Conservation (phyloP, 176 grass and related monocot species). For the Guadua angustifolia region DNA sequence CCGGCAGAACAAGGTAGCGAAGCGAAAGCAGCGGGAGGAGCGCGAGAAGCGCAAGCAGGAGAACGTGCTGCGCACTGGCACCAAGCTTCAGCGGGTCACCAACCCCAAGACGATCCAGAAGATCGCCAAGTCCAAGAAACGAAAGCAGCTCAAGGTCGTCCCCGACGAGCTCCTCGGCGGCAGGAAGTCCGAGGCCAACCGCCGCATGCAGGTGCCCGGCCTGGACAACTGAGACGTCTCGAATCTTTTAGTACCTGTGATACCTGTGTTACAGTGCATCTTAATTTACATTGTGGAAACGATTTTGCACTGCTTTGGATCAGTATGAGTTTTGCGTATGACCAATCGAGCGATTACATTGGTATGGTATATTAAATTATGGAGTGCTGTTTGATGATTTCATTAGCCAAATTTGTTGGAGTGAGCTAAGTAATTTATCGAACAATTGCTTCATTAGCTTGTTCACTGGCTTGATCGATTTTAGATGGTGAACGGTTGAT, state of each 20-base stretch:
- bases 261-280: neutral
- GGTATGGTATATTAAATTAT: neutral
- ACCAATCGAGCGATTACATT: slow-evolving; percentile 5
- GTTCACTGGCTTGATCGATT: neutral
- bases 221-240: slow-evolving; percentile 40
- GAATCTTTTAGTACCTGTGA: slow-evolving; percentile 10
- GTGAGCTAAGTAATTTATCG: neutral
- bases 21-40: slow-evolving; percentile 79
- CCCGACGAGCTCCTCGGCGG: slow-evolving; percentile 73
- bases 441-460: neutral
- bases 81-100: slow-evolving; percentile 82
- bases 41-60: slow-evolving; percentile 93
- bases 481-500: neutral
- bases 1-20: slow-evolving; percentile 75
- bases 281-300: neutral
- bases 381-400: neutral
- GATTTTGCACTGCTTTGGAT: slow-evolving; percentile 41
- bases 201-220: slow-evolving; percentile 51
- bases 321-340: slow-evolving; percentile 21
- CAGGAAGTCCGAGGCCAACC: slow-evolving; percentile 57
- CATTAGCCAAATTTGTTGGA: neutral
- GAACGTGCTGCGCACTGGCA: slow-evolving; percentile 77
- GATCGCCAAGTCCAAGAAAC: slow-evolving; percentile 92
- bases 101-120: slow-evolving; percentile 97
- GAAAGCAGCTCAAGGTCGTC: slow-evolving; percentile 75